Percentiles rank a stretch among this genome's conserved stretches.
Evolutionary conservation across 192 early-diverging fungal species (phyloP).

Genomic region (Podila horticola): DNA sequence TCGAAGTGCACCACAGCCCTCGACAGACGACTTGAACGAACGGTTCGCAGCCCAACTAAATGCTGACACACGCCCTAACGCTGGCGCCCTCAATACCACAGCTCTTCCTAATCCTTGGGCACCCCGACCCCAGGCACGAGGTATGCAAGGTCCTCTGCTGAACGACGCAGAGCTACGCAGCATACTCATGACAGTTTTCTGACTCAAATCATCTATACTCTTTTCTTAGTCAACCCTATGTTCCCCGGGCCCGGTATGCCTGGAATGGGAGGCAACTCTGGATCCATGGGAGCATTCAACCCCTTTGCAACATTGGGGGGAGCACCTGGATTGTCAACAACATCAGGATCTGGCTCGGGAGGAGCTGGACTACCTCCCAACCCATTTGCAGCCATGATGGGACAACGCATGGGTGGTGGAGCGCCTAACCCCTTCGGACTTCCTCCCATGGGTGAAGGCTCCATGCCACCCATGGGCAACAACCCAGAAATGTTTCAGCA

Average conservation of each 20-base stretch:
- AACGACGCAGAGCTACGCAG: too few relatives aligned
- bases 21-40: conserved; percentile 63
- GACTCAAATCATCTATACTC: background rate
- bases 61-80: conserved; percentile 59
- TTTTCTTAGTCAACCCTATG: conserved; percentile 12
- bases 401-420: conserved; percentile 15
- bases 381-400: conserved; percentile 34
- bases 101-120: conserved; percentile 72
- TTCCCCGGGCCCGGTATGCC: conserved; percentile 3
- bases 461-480: conserved; percentile 17
- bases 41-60: conserved; percentile 64
- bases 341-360: background rate
- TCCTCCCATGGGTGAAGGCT: conserved; percentile 10
- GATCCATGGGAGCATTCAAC: conserved; percentile 19
- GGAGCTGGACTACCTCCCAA: background rate
- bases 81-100: conserved; percentile 59
- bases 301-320: conserved; percentile 32
- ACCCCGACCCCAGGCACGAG: conserved; percentile 25
- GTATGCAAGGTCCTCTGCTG: conserved; percentile 19
- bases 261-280: conserved; percentile 14
- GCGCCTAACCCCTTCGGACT: conserved; percentile 31
- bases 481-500: conserved; percentile 53
- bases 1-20: conserved; percentile 38
- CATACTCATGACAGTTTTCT: background rate
- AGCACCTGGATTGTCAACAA: background rate